phyloP scores from a whole-genome alignment of 106 monocot species.

The Triglochin maritima region DNA sequence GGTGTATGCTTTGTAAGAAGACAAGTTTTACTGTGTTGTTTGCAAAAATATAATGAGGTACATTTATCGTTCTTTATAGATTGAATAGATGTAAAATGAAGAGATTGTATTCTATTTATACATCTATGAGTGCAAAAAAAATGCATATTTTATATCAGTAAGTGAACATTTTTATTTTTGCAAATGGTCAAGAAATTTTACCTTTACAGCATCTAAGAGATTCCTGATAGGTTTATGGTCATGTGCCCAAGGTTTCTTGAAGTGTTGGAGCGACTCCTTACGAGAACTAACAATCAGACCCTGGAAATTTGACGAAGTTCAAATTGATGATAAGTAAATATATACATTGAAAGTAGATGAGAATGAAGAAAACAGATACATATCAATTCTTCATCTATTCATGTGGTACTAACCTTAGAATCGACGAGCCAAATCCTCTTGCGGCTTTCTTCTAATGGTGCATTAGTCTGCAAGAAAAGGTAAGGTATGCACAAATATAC shows the following conservation, averaged over 20 bases:
- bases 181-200: neutral
- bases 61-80: too few relatives aligned
- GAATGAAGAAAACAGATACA: too few relatives aligned
- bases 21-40: too few relatives aligned
- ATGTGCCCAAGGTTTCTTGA: slow-evolving; percentile 87
- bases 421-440: slow-evolving; percentile 94
- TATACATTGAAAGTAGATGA: too few relatives aligned
- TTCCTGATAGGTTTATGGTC: slow-evolving; percentile 50
- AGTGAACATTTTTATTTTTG: too few relatives aligned
- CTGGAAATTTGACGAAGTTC: slow-evolving; percentile 9
- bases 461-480: slow-evolving; percentile 44
- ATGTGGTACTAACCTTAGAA: slow-evolving; percentile 43
- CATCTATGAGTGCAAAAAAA: too few relatives aligned
- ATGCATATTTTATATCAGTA: too few relatives aligned
- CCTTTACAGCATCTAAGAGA: slow-evolving; percentile 72
- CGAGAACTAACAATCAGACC: slow-evolving; percentile 59
- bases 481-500: neutral
- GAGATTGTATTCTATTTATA: too few relatives aligned
- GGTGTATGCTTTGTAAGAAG: too few relatives aligned
- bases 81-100: too few relatives aligned
- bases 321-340: too few relatives aligned
- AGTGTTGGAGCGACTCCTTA: slow-evolving; percentile 53
- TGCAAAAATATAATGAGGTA: too few relatives aligned
- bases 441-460: slow-evolving; percentile 59
- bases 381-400: neutral